Conservation (phyloP, 164 flowering plant genomes). For the Macadamia integrifolia region DNA sequence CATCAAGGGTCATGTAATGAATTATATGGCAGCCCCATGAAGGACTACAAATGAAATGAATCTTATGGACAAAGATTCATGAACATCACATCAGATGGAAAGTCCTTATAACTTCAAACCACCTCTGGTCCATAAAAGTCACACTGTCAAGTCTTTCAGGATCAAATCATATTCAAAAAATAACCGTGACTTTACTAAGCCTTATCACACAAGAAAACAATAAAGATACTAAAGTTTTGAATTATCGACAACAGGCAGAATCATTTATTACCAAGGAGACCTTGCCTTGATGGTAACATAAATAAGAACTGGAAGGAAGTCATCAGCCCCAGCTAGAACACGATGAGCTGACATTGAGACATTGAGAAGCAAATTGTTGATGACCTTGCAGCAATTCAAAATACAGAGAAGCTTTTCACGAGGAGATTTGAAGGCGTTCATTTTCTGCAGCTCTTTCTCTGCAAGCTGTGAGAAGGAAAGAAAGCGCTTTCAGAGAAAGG, state of each 20-base stretch:
- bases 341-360: slow-evolving; percentile 34
- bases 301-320: slow-evolving; percentile 56
- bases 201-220: no score
- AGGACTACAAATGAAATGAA: no score
- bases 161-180: no score
- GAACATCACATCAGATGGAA: no score
- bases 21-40: no score
- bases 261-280: slow-evolving; percentile 43
- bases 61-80: no score
- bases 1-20: no score
- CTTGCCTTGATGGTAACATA: slow-evolving; percentile 66
- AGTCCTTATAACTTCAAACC: no score
- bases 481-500: neutral
- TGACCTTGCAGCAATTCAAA: slow-evolving; percentile 48
- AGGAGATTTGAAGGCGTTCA: slow-evolving; percentile 43
- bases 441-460: slow-evolving; percentile 49
- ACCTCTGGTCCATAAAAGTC: no score
- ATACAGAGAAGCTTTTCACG: slow-evolving; percentile 53
- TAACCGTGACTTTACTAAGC: no score
- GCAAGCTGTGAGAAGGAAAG: slow-evolving; percentile 33
- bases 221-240: neutral
- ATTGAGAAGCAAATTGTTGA: slow-evolving; percentile 49
- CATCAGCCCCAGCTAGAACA: slow-evolving; percentile 45
- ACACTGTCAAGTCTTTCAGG: no score
- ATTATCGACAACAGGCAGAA: slow-evolving; percentile 11